A percentile compares a stretch with the other conserved stretches of the same genome.
Evolutionary conservation across 169 alveolate species (phyloP).

Genomic region (Eimeria falciformis): DNA sequence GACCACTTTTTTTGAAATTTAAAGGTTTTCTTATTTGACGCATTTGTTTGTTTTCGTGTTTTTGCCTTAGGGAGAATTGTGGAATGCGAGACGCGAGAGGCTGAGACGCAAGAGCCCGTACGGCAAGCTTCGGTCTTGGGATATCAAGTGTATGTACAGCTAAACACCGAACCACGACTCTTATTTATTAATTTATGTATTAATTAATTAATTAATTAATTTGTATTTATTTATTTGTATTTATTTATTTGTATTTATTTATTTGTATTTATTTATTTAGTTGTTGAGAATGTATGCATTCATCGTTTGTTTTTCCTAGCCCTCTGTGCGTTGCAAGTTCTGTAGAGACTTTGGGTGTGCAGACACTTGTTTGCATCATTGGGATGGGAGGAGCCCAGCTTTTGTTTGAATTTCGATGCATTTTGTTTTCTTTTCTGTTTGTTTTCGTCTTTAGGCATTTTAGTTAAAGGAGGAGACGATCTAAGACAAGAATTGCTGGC

Average conservation of each 20-base stretch:
- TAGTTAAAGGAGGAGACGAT: conserved; percentile 98
- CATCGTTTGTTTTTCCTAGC: background rate
- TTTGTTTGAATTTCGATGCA: background rate
- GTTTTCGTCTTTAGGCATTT: conserved; percentile 77
- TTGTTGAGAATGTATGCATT: background rate
- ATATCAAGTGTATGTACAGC: conserved; percentile 81
- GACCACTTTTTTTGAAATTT: background rate
- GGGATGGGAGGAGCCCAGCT: too few species aligned
- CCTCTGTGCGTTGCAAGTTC: background rate
- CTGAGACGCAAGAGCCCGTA: conserved; percentile 88
- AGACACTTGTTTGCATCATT: too few species aligned
- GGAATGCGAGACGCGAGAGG: conserved; percentile 87
- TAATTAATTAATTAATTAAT: too few species aligned
- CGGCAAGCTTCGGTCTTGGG: conserved; percentile 91
- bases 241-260: background rate
- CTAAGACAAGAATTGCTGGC: conserved; percentile 96
- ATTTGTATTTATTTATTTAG: background rate
- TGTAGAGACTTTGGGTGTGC: background rate
- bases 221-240: too few species aligned
- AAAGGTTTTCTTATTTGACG: too few species aligned
- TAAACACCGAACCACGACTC: background rate
- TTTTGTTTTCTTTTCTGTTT: background rate
- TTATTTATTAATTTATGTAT: background rate
- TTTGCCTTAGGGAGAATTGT: conserved; percentile 84
- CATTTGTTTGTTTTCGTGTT: background rate